These are phyloP conservation scores for Solanum sparsipilum DNA, from an alignment of 257 asterid genomes.

Conservation along the genomic window DNA sequence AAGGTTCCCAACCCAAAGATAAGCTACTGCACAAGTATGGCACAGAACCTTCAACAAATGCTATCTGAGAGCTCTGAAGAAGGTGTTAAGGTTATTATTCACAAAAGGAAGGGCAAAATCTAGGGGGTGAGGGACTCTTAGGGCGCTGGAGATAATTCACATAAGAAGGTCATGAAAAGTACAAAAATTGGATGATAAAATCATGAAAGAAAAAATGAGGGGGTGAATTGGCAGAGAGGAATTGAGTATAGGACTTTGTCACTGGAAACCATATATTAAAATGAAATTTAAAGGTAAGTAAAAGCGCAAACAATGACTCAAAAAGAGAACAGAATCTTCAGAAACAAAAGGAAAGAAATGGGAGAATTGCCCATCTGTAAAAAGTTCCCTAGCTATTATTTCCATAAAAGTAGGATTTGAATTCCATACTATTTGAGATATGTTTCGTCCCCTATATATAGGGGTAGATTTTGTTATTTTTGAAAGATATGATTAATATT, in stretches of 20 bases:
- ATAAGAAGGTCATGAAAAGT: background rate
- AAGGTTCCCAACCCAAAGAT: background rate
- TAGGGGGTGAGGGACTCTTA: background rate
- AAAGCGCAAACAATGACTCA: background rate
- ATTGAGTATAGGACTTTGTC: background rate
- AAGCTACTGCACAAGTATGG: background rate
- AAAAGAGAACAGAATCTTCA: background rate
- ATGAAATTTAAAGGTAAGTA: background rate
- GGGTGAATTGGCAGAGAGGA: background rate
- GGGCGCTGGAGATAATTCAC: background rate
- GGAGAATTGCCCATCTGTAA: background rate
- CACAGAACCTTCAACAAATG: background rate
- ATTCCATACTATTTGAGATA: background rate
- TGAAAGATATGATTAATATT: background rate
- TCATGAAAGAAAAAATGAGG: background rate
- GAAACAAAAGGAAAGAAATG: background rate
- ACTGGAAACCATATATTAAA: background rate
- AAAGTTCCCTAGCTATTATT: background rate
- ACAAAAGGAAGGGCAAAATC: background rate
- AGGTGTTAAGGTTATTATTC: background rate
- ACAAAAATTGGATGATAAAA: background rate
- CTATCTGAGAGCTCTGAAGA: background rate
- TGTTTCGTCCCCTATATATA: background rate
- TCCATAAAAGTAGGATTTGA: background rate
- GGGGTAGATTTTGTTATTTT: background rate